Conservation (phyloP, 2,329 filamentous ascomycete genomes). For the Cadophora sp. region DNA sequence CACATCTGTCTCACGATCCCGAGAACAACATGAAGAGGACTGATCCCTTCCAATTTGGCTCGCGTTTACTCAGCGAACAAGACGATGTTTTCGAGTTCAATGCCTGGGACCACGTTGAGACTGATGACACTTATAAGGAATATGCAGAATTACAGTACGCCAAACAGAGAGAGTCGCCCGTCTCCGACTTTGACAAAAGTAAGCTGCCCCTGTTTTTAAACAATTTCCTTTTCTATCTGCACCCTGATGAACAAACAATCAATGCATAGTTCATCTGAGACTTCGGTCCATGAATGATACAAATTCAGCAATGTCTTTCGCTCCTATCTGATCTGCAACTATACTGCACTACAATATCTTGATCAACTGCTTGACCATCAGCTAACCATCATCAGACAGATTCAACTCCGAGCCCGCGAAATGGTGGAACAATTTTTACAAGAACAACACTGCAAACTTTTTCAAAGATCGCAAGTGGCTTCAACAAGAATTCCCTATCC, state of each 20-base stretch:
- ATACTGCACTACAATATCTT: slow-evolving; percentile 21
- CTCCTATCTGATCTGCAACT: slow-evolving; percentile 69
- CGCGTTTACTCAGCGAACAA: slow-evolving; percentile 79
- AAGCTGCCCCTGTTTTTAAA: slow-evolving; percentile 47
- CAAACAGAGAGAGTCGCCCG: slow-evolving; percentile 84
- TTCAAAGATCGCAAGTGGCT: slow-evolving; percentile 99
- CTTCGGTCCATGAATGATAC: slow-evolving; percentile 62
- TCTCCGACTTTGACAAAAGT: slow-evolving; percentile 92
- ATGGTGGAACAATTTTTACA: slow-evolving; percentile 99
- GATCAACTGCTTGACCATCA: slow-evolving; percentile 24
- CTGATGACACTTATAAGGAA: slow-evolving; percentile 85
- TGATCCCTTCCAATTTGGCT: slow-evolving; percentile 96
- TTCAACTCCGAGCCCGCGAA: slow-evolving; percentile 92
- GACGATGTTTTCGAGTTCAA: slow-evolving; percentile 98
- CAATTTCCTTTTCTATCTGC: slow-evolving; percentile 26
- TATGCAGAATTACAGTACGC: slow-evolving; percentile 86
- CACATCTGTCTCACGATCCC: slow-evolving; percentile 45
- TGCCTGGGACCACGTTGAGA: slow-evolving; percentile 97
- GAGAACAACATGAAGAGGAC: slow-evolving; percentile 81
- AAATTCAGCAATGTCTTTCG: slow-evolving; percentile 67
- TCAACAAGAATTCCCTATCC: slow-evolving; percentile 90
- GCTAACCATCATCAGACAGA: slow-evolving; percentile 63
- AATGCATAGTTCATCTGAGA: slow-evolving; percentile 78
- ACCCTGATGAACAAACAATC: slow-evolving; percentile 60
- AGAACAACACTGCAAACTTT: slow-evolving; percentile 96